A percentile compares a stretch with the other conserved stretches of the same genome.
Conservation (phyloP, 2,329 filamentous ascomycete species). For the Sporothrix inflata region DNA sequence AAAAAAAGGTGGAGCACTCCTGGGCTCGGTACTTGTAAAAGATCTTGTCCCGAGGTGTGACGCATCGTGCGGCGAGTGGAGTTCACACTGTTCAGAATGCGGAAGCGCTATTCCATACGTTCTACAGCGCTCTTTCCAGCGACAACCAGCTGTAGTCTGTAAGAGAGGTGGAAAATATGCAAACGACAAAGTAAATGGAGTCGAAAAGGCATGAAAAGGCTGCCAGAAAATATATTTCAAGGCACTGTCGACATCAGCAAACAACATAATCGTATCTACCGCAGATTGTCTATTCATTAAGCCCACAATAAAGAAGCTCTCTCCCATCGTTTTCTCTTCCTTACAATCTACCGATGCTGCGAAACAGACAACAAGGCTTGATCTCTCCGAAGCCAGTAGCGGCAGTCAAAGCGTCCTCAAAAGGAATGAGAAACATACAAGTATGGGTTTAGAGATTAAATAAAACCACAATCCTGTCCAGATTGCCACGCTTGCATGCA, state of each 20-base stretch:
- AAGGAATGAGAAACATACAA: neutral
- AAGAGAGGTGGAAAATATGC: no score
- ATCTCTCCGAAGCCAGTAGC: constrained; percentile 13
- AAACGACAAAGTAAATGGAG: no score
- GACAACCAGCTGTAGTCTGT: no score
- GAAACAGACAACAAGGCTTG: neutral
- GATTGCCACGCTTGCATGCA: neutral
- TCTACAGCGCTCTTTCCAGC: neutral
- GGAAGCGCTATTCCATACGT: no score
- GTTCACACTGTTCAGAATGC: neutral
- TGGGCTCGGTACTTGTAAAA: constrained; percentile 7
- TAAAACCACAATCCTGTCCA: neutral
- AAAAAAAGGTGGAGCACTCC: neutral
- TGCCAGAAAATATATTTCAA: no score
- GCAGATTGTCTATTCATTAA: neutral
- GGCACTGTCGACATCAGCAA: no score
- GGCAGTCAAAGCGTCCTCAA: neutral
- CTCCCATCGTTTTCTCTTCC: neutral
- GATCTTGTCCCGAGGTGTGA: neutral
- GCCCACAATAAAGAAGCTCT: neutral
- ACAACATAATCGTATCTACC: neutral
- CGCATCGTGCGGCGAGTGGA: neutral
- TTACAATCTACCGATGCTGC: constrained; percentile 2
- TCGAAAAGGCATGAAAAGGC: no score
- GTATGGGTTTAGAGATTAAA: neutral